Base-by-base conservation (phyloP, 768 basidiomycete species). In the Mrakia gelida region DNA sequence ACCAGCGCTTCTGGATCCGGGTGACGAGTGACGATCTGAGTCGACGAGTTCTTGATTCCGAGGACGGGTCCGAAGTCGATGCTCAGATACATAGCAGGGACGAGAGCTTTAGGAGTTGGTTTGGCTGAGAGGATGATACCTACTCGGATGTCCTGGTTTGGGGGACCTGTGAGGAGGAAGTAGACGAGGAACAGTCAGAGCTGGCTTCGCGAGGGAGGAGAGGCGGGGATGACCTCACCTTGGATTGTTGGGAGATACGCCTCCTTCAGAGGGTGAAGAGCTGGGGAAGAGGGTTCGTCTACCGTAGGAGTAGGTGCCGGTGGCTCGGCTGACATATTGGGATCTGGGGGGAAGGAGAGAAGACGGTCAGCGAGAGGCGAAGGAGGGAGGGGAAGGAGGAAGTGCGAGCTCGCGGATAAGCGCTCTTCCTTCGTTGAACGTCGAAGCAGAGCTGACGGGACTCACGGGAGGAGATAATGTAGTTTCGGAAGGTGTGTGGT, bases 11-110 rank as follows among this genome's bases (percentile, higher is more conserved):
- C 77, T n/a, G 65, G 63, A 34, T 73, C 63, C 7, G 72, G 71
- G 73, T 78, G 63, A 30, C 34, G 59, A 3, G 8, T 59, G 4
- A 71, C 30, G 59, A 79, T 79, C 78, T 79, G 78, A 5, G 78
- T 79, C 30, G 68, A 71, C 16, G 74, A 71, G 43, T 75, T 32
- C 54, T 61, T 67, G n/a, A 75, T 45, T 21, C 78, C 78, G 21
- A 79, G 67, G 8, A 61, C 68, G 6, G 52, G 54, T 34, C 78
- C 78, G 65, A 79, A 79, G 62, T 79, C 78, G 62, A 79, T 75
- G 2, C 59, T 65, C 3, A 79, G 70, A 28, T 65, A 75, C 56
- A 63, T 75, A 9, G 78, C 78, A 1, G 78, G 78, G 10, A n/a
- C n/a, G 23, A 79, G 75, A 11, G 78, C 78, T 28, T 79, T 79